Percentiles rank a stretch among this genome's conserved stretches.
These are phyloP conservation scores for Dryadomyces quercus-mongolicae DNA, from an alignment of 2,329 filamentous ascomycete species.

Conservation along the genomic window DNA sequence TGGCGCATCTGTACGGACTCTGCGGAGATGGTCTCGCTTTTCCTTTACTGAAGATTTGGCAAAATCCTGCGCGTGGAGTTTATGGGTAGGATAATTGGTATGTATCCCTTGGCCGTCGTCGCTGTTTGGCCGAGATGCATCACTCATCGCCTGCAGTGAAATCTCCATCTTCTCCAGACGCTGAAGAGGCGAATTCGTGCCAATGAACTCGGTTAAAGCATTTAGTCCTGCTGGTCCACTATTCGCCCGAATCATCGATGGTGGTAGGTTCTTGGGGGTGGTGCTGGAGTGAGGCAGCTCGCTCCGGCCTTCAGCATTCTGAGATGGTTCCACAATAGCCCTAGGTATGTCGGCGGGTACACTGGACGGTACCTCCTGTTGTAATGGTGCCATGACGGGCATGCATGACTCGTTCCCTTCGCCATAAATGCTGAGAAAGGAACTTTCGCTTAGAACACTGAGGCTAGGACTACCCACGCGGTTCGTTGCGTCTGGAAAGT, in stretches of 20 bases:
- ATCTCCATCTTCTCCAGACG: slow-evolving; percentile 32
- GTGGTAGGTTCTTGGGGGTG: neutral
- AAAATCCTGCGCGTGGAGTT: slow-evolving; percentile 11
- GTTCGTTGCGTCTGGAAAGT: slow-evolving; percentile 20
- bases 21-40: slow-evolving; percentile 34
- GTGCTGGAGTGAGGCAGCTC: too few relatives aligned
- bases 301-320: too few relatives aligned
- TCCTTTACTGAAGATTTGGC: slow-evolving; percentile 24
- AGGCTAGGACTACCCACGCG: slow-evolving; percentile 45
- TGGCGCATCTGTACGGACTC: slow-evolving; percentile 35
- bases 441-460: slow-evolving; percentile 56
- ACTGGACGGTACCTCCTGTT: slow-evolving; percentile 6
- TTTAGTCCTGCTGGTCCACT: slow-evolving; percentile 24
- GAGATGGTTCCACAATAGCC: neutral
- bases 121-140: slow-evolving; percentile 18
- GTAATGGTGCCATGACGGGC: slow-evolving; percentile 12
- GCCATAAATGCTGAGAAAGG: slow-evolving; percentile 54
- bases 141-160: slow-evolving; percentile 16
- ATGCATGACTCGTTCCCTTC: slow-evolving; percentile 21
- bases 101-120: slow-evolving; percentile 14
- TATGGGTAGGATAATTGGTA: slow-evolving; percentile 12
- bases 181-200: slow-evolving; percentile 35
- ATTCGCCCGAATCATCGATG: slow-evolving; percentile 15
- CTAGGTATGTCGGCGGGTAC: neutral
- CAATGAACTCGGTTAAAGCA: slow-evolving; percentile 34